Conservation (phyloP, 1,139 yeast species). For the Nakaseomyces bracarensis region DNA sequence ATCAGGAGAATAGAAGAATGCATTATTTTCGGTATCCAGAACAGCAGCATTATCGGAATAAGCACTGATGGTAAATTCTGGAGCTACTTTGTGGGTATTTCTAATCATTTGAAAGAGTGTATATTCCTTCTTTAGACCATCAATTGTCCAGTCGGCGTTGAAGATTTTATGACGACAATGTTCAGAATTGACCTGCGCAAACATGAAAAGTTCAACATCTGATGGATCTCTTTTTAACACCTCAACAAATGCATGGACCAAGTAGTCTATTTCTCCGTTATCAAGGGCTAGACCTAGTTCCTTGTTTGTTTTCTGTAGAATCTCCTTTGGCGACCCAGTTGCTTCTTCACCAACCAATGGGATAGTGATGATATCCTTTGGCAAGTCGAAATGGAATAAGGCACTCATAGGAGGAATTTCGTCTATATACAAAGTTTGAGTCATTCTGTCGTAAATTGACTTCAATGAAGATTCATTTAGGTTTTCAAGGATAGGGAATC, state of each 20-base stretch:
- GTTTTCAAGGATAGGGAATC: constrained; percentile 52
- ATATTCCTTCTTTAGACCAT: constrained; percentile 62
- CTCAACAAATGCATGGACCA: constrained; percentile 66
- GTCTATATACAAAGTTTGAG: constrained; percentile 59
- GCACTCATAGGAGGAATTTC: constrained; percentile 57
- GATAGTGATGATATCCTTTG: constrained; percentile 77
- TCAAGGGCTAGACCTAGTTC: constrained; percentile 88
- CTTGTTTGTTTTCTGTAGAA: constrained; percentile 68
- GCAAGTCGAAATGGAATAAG: constrained; percentile 68
- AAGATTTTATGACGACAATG: constrained; percentile 99
- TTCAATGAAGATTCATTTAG: constrained; percentile 50
- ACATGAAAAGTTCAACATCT: constrained; percentile 96
- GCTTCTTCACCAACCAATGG: constrained; percentile 42
- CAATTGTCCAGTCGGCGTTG: constrained; percentile 98
- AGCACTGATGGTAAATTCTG: constrained; percentile 82
- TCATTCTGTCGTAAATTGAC: constrained; percentile 89
- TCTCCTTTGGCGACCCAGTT: constrained; percentile 40
- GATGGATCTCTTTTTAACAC: constrained; percentile 86
- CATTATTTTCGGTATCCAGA: constrained; percentile 67
- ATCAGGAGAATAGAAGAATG: constrained; percentile 72
- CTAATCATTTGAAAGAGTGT: constrained; percentile 91
- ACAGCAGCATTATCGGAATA: constrained; percentile 99
- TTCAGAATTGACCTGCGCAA: constrained; percentile 98
- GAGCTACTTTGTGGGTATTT: constrained; percentile 77
- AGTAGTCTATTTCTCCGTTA: constrained; percentile 83